phyloP scores from a whole-genome alignment of 139 green algal species.

The Closterium sp. region DNA sequence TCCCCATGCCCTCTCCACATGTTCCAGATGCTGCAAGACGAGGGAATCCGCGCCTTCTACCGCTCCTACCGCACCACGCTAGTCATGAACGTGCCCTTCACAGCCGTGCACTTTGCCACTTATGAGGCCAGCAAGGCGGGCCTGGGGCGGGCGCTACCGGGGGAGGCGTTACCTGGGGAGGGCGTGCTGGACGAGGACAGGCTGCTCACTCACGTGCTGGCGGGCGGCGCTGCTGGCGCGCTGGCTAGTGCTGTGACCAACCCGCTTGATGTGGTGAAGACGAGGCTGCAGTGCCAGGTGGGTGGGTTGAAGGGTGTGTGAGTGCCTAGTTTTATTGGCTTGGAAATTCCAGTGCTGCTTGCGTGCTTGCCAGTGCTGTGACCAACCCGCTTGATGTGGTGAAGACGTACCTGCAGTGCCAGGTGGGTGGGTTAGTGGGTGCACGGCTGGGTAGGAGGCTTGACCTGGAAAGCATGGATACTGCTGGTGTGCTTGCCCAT shows the following conservation, averaged over 20 bases:
- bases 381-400: conserved; percentile 89
- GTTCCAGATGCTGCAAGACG: conserved; percentile 58
- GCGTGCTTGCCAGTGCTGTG: conserved; percentile 70
- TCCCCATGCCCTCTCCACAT: neutral
- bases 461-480: too few relatives aligned
- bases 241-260: conserved; percentile 78
- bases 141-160: neutral
- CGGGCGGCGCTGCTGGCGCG: conserved; percentile 70
- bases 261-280: conserved; percentile 91
- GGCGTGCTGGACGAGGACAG: conserved; percentile 38
- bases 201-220: conserved; percentile 47
- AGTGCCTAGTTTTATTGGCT: neutral
- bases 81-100: conserved; percentile 97
- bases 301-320: neutral
- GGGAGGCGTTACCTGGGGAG: neutral
- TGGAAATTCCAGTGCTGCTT: conserved; percentile 48
- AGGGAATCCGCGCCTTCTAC: conserved; percentile 84
- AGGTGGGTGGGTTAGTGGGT: neutral
- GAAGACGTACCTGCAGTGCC: conserved; percentile 72
- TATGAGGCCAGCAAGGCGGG: conserved; percentile 85
- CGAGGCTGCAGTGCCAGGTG: conserved; percentile 70
- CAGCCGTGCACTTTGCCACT: conserved; percentile 81
- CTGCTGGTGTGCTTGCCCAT: too few relatives aligned
- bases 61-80: conserved; percentile 84
- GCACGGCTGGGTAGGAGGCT: too few relatives aligned